Evolutionary conservation across 371 early-diverging fungal species (phyloP).

Genomic region (Mucor piriformis): DNA sequence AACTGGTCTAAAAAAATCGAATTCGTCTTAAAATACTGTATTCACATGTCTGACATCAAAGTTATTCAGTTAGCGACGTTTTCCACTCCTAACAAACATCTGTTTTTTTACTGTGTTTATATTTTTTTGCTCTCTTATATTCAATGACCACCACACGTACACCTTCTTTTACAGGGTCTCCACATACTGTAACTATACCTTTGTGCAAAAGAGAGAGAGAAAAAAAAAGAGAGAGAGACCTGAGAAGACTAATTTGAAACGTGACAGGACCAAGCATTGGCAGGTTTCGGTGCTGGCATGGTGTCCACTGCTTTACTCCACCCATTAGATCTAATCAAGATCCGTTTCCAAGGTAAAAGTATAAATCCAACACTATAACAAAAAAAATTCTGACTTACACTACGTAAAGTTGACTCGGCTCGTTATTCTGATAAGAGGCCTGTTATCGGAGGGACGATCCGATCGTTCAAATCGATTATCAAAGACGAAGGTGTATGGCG

Average conservation of each 20-base stretch:
- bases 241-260: not conserved
- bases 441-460: slow-evolving; percentile 70
- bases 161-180: slow-evolving; percentile 28
- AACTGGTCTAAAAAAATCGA: too few species aligned
- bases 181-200: slow-evolving; percentile 20
- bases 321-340: slow-evolving; percentile 93
- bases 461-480: slow-evolving; percentile 62
- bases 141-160: not conserved
- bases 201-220: not conserved
- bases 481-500: slow-evolving; percentile 57
- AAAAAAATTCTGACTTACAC: not conserved
- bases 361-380: not conserved
- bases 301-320: slow-evolving; percentile 84
- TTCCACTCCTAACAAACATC: too few species aligned
- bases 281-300: slow-evolving; percentile 88
- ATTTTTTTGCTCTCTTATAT: not conserved
- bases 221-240: not conserved
- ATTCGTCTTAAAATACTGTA: too few species aligned
- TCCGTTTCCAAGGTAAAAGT: slow-evolving; percentile 80
- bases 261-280: slow-evolving; percentile 83
- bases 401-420: slow-evolving; percentile 54
- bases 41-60: too few species aligned
- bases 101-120: not conserved
- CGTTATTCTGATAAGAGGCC: slow-evolving; percentile 44
- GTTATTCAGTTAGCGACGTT: not conserved